These are phyloP conservation scores for Phytophthora chlamydospora DNA, from an alignment of 352 stramenopile genomes.

Conservation along the genomic window DNA sequence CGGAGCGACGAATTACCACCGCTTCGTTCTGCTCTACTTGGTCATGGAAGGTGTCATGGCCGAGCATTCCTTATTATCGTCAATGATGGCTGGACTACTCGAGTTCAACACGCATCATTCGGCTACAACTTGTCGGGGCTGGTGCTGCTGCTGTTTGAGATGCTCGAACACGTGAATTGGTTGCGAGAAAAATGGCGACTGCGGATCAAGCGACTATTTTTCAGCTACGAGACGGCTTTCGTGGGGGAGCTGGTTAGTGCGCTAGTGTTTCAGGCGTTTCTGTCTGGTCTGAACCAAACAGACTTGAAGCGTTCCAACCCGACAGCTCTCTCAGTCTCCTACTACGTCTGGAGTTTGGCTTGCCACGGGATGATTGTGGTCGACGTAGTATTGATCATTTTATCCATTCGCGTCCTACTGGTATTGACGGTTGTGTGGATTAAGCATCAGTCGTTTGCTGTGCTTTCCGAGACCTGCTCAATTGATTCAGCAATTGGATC, in stretches of 20 bases:
- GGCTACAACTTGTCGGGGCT: conserved; percentile 31
- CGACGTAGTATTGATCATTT: too few relatives aligned
- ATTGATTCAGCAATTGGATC: too few relatives aligned
- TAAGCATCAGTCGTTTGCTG: too few relatives aligned
- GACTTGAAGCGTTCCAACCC: too few relatives aligned
- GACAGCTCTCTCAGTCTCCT: too few relatives aligned
- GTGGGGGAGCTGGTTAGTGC: conserved; percentile 3
- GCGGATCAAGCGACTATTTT: conserved; percentile 17
- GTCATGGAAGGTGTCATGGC: conserved; percentile 21
- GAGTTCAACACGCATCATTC: conserved; percentile 29
- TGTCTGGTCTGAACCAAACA: too few relatives aligned
- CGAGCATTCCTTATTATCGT: conserved; percentile 27
- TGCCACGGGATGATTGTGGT: too few relatives aligned
- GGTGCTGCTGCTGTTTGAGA: conserved; percentile 35
- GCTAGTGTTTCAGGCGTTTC: too few relatives aligned
- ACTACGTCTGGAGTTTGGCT: too few relatives aligned
- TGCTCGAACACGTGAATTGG: conserved; percentile 24
- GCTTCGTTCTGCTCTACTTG: conserved; percentile 7
- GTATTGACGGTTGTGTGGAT: too few relatives aligned
- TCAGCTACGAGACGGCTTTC: conserved; percentile 23
- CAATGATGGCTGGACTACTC: conserved; percentile 14
- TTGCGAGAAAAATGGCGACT: conserved; percentile 11
- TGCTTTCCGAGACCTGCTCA: too few relatives aligned
- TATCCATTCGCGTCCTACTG: too few relatives aligned
- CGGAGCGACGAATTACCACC: conserved; percentile 13